These are phyloP conservation scores for Raddia distichophylla DNA, from an alignment of 176 grass and related monocot species.

Conservation along the genomic window DNA sequence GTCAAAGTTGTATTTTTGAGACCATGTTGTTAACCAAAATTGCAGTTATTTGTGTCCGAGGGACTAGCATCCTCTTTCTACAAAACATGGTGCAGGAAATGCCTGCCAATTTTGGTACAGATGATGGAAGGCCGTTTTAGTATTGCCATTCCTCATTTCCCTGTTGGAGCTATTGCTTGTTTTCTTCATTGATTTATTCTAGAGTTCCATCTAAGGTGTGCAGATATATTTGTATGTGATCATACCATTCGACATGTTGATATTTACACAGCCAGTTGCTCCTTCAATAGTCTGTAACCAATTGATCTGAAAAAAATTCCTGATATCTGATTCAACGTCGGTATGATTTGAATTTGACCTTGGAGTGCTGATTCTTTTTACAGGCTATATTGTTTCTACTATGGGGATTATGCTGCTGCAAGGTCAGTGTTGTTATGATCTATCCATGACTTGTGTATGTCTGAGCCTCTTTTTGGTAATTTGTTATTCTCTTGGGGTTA, in stretches of 20 bases:
- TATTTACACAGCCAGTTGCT: neutral
- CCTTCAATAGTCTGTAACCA: neutral
- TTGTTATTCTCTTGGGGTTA: conserved; percentile 30
- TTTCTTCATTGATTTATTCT: neutral
- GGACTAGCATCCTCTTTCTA: neutral
- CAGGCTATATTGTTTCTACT: conserved; percentile 86
- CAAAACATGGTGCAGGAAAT: neutral
- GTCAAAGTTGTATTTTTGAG: too few relatives aligned
- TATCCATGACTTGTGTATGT: neutral
- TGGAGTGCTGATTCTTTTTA: conserved; percentile 35
- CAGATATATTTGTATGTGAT: neutral
- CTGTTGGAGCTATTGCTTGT: neutral
- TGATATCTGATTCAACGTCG: conserved; percentile 5
- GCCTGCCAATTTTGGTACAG: neutral
- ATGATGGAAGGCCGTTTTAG: neutral
- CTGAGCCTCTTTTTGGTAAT: conserved; percentile 11
- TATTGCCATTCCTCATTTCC: neutral
- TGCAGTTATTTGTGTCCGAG: too few relatives aligned
- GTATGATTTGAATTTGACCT: neutral
- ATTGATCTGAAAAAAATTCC: neutral
- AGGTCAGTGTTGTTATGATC: conserved; percentile 59
- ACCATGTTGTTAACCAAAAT: too few relatives aligned
- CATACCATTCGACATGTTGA: neutral
- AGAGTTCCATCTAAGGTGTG: neutral
- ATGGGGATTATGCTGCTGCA: conserved; percentile 91